These are phyloP conservation scores for Violaceomyces palustris DNA, from an alignment of 1,284 basidiomycete species.

Conservation along the genomic window DNA sequence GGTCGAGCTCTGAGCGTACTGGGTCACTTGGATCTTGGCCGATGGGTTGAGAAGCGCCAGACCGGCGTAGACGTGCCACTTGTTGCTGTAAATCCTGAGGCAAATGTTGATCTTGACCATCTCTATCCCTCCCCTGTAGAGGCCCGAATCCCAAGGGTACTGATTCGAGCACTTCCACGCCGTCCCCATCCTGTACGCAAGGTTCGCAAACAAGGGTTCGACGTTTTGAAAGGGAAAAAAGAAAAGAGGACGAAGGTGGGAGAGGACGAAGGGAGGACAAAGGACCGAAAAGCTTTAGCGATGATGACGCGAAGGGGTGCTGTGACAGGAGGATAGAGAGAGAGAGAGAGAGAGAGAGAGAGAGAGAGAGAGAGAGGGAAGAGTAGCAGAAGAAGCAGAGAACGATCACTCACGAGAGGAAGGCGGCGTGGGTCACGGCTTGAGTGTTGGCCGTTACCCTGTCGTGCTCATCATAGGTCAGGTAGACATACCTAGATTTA, in stretches of 20 bases:
- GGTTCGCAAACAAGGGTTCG: too few relatives aligned
- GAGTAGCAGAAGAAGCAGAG: not conserved
- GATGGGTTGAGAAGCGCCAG: constrained; percentile 92
- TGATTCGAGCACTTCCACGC: constrained; percentile 75
- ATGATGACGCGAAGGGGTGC: too few relatives aligned
- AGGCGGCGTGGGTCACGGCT: constrained; percentile 95
- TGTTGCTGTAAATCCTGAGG: constrained; percentile 84
- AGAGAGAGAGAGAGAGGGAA: not conserved
- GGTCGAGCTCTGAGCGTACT: constrained; percentile 73
- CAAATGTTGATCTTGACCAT: constrained; percentile 96
- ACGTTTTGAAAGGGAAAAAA: too few relatives aligned
- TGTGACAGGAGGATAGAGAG: too few relatives aligned
- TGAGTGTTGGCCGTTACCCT: constrained; percentile 95
- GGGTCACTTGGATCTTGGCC: constrained; percentile 83
- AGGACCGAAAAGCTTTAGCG: too few relatives aligned
- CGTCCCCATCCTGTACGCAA: constrained; percentile 76
- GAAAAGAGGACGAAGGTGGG: too few relatives aligned
- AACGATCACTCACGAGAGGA: constrained; percentile 68
- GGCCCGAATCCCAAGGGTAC: constrained; percentile 90
- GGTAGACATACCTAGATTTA: constrained; percentile 75
- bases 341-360: constrained; percentile 1
- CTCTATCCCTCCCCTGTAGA: constrained; percentile 96
- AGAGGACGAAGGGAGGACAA: too few relatives aligned
- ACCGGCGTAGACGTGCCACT: constrained; percentile 99
- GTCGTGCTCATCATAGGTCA: constrained; percentile 94